phyloP scores from a whole-genome alignment of 1,284 basidiomycete genomes.

The Peniophora sp. region DNA sequence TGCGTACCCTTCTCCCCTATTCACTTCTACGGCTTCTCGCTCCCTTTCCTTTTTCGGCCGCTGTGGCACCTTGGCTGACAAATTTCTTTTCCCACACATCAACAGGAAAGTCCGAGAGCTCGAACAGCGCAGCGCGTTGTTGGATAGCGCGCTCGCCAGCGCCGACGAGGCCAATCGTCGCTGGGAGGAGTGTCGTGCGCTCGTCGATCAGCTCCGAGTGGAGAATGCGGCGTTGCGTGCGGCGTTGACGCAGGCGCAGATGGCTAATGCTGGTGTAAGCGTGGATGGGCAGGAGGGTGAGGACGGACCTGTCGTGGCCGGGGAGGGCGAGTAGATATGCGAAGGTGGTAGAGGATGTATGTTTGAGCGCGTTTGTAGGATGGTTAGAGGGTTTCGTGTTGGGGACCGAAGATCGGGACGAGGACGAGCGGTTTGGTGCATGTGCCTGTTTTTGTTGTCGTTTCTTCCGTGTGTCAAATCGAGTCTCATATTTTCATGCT shows the following conservation, averaged over 20 bases:
- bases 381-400: too few species aligned
- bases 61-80: slow-evolving; percentile 1
- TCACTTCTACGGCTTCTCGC: background rate
- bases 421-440: too few species aligned
- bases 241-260: slow-evolving; percentile 34
- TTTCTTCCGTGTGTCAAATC: too few species aligned
- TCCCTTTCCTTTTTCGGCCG: slow-evolving; percentile 1
- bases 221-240: slow-evolving; percentile 64
- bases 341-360: too few species aligned
- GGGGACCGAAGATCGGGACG: too few species aligned
- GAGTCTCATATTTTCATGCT: too few species aligned
- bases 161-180: slow-evolving; percentile 80
- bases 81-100: background rate
- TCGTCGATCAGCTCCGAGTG: slow-evolving; percentile 74
- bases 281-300: too few species aligned
- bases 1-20: background rate
- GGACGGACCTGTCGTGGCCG: too few species aligned
- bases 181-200: slow-evolving; percentile 77
- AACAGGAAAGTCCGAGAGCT: slow-evolving; percentile 79
- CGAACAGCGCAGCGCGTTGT: slow-evolving; percentile 72
- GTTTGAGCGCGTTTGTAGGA: too few species aligned
- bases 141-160: slow-evolving; percentile 73
- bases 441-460: too few species aligned
- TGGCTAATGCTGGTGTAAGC: too few species aligned
- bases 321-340: too few species aligned